A percentile compares a stretch with the other conserved stretches of the same genome.
phyloP scores from a whole-genome alignment of 2,329 filamentous ascomycete species.

The Gliomastix tumulicola region DNA sequence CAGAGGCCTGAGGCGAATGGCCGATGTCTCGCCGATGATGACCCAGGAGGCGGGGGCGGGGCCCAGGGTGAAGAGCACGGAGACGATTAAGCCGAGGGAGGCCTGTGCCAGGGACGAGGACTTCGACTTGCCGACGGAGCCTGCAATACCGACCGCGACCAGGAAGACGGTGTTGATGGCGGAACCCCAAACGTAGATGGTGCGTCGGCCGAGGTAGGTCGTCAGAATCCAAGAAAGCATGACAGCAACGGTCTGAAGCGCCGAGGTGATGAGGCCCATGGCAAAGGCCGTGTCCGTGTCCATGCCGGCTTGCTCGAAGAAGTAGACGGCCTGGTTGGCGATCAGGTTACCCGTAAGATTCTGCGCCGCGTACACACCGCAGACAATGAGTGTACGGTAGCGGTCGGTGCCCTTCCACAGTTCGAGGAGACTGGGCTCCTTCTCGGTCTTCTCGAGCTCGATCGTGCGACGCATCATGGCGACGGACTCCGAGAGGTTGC shows the following conservation, averaged over 20 bases:
- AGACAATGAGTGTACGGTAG: slow-evolving; percentile 48
- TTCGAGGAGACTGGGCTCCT: slow-evolving; percentile 38
- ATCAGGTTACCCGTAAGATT: slow-evolving; percentile 55
- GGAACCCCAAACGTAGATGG: slow-evolving; percentile 58
- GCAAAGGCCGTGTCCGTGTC: slow-evolving; percentile 46
- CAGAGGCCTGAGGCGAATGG: slow-evolving; percentile 57
- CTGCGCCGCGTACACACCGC: slow-evolving; percentile 50
- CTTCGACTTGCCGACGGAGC: slow-evolving; percentile 32
- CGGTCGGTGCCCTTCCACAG: slow-evolving; percentile 46
- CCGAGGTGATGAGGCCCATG: slow-evolving; percentile 57
- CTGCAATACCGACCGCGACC: slow-evolving; percentile 52
- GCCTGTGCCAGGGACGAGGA: slow-evolving; percentile 48
- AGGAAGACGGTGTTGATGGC: slow-evolving; percentile 45
- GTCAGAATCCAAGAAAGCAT: slow-evolving; percentile 64
- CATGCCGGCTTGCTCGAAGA: slow-evolving; percentile 56
- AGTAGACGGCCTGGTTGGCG: slow-evolving; percentile 55
- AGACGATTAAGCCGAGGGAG: slow-evolving; percentile 56
- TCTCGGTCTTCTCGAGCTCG: slow-evolving; percentile 38
- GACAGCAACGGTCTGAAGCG: slow-evolving; percentile 53
- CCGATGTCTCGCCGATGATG: slow-evolving; percentile 61
- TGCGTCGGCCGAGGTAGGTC: slow-evolving; percentile 54
- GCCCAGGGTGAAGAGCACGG: slow-evolving; percentile 55
- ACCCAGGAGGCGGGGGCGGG: slow-evolving; percentile 59
- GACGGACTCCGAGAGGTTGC: slow-evolving; percentile 27
- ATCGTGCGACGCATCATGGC: slow-evolving; percentile 52